Percentiles rank a stretch among this genome's conserved stretches.
These are phyloP conservation scores for Tolypocladium guangdongense DNA, from an alignment of 2,329 filamentous ascomycete genomes.

Conservation along the genomic window DNA sequence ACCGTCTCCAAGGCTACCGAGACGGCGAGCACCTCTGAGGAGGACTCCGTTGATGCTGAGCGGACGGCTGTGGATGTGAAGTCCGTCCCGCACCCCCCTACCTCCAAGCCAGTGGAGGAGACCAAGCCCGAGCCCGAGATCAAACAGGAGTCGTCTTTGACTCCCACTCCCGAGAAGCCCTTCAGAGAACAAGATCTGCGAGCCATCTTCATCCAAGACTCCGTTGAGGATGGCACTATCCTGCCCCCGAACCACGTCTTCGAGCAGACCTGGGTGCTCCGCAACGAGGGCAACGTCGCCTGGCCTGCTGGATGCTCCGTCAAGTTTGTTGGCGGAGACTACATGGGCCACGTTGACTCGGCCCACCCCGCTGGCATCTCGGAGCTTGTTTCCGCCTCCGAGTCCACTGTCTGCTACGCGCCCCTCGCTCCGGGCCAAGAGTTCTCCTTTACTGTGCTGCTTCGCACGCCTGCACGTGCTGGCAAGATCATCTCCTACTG, in stretches of 20 bases:
- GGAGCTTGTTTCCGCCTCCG: slow-evolving; percentile 66
- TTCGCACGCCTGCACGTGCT: slow-evolving; percentile 67
- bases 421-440: slow-evolving; percentile 64
- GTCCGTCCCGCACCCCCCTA: slow-evolving; percentile 38
- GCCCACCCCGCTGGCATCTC: slow-evolving; percentile 66
- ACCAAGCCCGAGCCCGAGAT: slow-evolving; percentile 13
- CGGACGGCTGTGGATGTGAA: slow-evolving; percentile 66
- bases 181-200: slow-evolving; percentile 21
- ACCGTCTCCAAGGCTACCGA: slow-evolving; percentile 40
- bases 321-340: slow-evolving; percentile 86
- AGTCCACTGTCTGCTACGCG: slow-evolving; percentile 66
- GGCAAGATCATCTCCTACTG: slow-evolving; percentile 91
- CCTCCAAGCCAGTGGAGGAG: slow-evolving; percentile 10
- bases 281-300: slow-evolving; percentile 64
- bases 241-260: slow-evolving; percentile 64
- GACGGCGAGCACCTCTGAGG: slow-evolving; percentile 28
- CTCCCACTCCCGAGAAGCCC: slow-evolving; percentile 7
- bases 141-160: slow-evolving; percentile 12
- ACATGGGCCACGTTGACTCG: slow-evolving; percentile 87
- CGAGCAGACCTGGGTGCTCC: slow-evolving; percentile 82
- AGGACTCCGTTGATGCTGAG: slow-evolving; percentile 39
- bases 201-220: slow-evolving; percentile 66
- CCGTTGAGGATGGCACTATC: slow-evolving; percentile 65
- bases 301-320: slow-evolving; percentile 90
- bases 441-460: slow-evolving; percentile 69